phyloP scores from a whole-genome alignment of 768 basidiomycete genomes.

The Clavaria fumosa region DNA sequence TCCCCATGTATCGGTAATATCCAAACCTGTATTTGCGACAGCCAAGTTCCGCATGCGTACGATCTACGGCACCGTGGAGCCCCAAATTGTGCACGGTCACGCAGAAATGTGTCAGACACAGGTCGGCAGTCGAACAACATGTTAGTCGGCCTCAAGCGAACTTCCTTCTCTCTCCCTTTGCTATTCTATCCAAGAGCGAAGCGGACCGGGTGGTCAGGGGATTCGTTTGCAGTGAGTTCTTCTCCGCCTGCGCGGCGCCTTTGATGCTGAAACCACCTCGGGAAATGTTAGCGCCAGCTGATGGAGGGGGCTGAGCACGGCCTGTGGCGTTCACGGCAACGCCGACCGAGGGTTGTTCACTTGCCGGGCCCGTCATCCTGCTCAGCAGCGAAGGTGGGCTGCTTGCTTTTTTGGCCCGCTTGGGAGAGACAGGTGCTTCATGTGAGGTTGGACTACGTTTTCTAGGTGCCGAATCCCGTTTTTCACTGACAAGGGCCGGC shows the following conservation, averaged over 20 bases:
- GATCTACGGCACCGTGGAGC: too few species aligned
- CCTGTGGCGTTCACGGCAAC: slow-evolving; percentile 4
- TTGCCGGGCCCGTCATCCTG: slow-evolving; percentile 16
- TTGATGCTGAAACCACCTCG: slow-evolving; percentile 36
- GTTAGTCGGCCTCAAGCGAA: slow-evolving; percentile 8
- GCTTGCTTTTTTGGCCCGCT: slow-evolving; percentile 19
- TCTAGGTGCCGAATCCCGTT: slow-evolving; percentile 1
- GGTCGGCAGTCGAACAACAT: too few species aligned
- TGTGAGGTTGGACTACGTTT: slow-evolving; percentile 13
- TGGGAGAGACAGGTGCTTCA: slow-evolving; percentile 19
- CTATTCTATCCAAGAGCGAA: slow-evolving; percentile 24
- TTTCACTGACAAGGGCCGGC: background rate
- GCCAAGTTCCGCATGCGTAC: too few species aligned
- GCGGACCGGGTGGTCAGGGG: slow-evolving; percentile 8
- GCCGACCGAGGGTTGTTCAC: slow-evolving; percentile 10
- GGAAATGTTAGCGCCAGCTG: slow-evolving; percentile 18
- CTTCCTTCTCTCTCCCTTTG: slow-evolving; percentile 11
- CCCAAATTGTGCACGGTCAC: too few species aligned
- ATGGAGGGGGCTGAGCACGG: background rate
- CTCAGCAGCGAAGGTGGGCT: slow-evolving; percentile 28
- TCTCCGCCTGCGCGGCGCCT: slow-evolving; percentile 28
- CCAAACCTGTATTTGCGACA: too few species aligned
- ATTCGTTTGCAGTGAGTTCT: background rate
- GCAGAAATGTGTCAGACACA: too few species aligned
- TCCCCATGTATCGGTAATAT: too few species aligned